Evolutionary conservation across 2,329 filamentous ascomycete genomes (phyloP).

Genomic region (Dothistroma pini): DNA sequence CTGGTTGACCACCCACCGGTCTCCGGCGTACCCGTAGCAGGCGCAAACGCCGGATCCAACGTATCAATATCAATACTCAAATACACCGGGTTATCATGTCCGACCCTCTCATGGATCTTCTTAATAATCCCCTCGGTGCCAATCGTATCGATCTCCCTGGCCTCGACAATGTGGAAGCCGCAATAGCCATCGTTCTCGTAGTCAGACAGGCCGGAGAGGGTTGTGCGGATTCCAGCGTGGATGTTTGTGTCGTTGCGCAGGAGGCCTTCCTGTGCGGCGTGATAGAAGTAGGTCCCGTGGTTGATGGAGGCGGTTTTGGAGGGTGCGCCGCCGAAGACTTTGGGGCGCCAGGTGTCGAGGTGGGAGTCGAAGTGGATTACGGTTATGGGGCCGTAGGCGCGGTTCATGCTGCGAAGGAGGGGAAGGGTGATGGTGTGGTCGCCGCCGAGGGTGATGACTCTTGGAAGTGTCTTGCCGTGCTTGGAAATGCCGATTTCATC

Average conservation of each 20-base stretch:
- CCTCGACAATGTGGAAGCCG: slow-evolving; percentile 79
- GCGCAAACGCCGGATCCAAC: slow-evolving; percentile 77
- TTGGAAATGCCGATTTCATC: slow-evolving; percentile 64
- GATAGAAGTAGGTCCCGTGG: slow-evolving; percentile 83
- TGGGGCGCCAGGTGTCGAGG: slow-evolving; percentile 66
- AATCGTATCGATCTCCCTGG: slow-evolving; percentile 65
- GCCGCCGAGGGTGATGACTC: slow-evolving; percentile 69
- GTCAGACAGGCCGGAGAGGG: slow-evolving; percentile 71
- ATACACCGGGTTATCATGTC: slow-evolving; percentile 67
- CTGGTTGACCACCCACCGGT: slow-evolving; percentile 72
- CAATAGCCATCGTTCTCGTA: slow-evolving; percentile 84
- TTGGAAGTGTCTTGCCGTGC: slow-evolving; percentile 70
- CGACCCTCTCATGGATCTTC: slow-evolving; percentile 68
- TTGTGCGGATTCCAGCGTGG: slow-evolving; percentile 82
- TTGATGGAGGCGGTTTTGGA: slow-evolving; percentile 74
- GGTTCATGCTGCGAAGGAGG: slow-evolving; percentile 56
- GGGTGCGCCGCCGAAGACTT: slow-evolving; percentile 80
- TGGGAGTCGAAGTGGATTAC: slow-evolving; percentile 63
- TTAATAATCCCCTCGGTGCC: slow-evolving; percentile 69
- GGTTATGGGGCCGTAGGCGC: slow-evolving; percentile 64
- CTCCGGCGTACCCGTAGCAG: slow-evolving; percentile 71
- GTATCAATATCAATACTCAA: slow-evolving; percentile 85
- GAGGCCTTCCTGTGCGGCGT: slow-evolving; percentile 72
- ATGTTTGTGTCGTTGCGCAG: slow-evolving; percentile 80
- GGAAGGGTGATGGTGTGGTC: slow-evolving; percentile 61